Evolutionary conservation across 2,329 filamentous ascomycete species (phyloP).

Genomic region (Verticillium zaregamsianum): DNA sequence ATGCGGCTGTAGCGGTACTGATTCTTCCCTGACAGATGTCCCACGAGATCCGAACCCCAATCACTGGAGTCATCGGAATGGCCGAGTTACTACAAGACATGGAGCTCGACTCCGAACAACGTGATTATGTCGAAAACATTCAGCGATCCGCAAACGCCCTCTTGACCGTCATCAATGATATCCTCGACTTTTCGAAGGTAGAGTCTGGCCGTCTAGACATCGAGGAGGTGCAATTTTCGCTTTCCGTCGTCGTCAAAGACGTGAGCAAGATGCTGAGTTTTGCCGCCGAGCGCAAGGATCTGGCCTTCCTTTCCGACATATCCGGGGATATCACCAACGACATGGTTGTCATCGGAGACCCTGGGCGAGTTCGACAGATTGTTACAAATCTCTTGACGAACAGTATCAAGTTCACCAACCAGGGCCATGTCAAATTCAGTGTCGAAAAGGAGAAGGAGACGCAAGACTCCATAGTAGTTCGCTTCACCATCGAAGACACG

Average conservation of each 20-base stretch:
- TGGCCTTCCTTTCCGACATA: constrained; percentile 66
- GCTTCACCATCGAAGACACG: constrained; percentile 71
- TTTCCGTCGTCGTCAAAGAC: constrained; percentile 70
- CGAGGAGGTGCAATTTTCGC: constrained; percentile 75
- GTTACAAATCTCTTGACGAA: constrained; percentile 76
- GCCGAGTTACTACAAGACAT: constrained; percentile 69
- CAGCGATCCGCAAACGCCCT: constrained; percentile 76
- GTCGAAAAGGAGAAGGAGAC: constrained; percentile 62
- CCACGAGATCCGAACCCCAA: constrained; percentile 75
- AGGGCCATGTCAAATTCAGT: constrained; percentile 63
- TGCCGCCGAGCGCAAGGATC: constrained; percentile 73
- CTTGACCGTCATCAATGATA: constrained; percentile 86
- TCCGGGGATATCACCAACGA: constrained; percentile 59
- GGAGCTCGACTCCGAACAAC: constrained; percentile 63
- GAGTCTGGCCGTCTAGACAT: constrained; percentile 74
- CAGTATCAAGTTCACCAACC: constrained; percentile 69
- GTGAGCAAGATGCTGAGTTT: constrained; percentile 86
- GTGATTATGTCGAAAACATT: constrained; percentile 73
- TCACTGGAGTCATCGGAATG: constrained; percentile 79
- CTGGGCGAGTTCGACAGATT: constrained; percentile 78
- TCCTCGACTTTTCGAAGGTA: constrained; percentile 84
- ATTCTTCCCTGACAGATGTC: constrained; percentile 49
- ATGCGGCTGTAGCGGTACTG: constrained; percentile 12
- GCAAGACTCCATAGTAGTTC: constrained; percentile 60
- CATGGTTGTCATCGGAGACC: constrained; percentile 80